These are phyloP conservation scores for Colletotrichum sp. DNA, from an alignment of 2,329 filamentous ascomycete species.

Conservation along the genomic window DNA sequence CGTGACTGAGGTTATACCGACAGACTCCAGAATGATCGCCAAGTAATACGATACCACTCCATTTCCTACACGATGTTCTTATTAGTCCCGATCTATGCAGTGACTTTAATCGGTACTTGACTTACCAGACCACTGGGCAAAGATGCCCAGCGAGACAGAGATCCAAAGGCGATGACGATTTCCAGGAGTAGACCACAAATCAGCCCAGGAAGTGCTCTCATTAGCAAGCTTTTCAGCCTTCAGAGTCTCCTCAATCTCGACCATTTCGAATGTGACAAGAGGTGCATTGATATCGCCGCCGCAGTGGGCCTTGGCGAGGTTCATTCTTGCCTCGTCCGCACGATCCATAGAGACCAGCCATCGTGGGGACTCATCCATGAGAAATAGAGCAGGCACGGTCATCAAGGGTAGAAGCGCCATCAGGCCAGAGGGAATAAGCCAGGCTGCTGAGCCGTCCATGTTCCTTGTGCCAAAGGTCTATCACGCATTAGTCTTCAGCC, in stretches of 20 bases:
- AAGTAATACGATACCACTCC: slow-evolving; percentile 45
- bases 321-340: slow-evolving; percentile 28
- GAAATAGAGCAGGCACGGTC: slow-evolving; percentile 28
- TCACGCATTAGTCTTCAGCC: not conserved
- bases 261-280: slow-evolving; percentile 25
- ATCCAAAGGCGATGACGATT: slow-evolving; percentile 35
- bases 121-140: slow-evolving; percentile 29
- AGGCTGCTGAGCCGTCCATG: slow-evolving; percentile 47
- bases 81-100: not conserved
- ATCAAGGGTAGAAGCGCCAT: slow-evolving; percentile 49
- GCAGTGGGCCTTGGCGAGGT: slow-evolving; percentile 29
- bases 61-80: slow-evolving; percentile 11
- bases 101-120: accelerated
- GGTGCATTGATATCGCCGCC: slow-evolving; percentile 25
- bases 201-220: not conserved
- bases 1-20: slow-evolving; percentile 34
- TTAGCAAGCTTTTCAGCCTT: slow-evolving; percentile 16
- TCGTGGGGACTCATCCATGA: slow-evolving; percentile 32
- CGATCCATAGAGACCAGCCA: slow-evolving; percentile 31
- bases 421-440: slow-evolving; percentile 54
- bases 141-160: slow-evolving; percentile 30
- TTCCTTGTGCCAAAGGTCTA: slow-evolving; percentile 46
- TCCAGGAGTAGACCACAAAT: slow-evolving; percentile 26
- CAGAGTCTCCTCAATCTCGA: slow-evolving; percentile 26
- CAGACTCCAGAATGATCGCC: slow-evolving; percentile 34